Conservation (phyloP, 495 filamentous ascomycete genomes). For the Lasiosphaeris hirsuta region DNA sequence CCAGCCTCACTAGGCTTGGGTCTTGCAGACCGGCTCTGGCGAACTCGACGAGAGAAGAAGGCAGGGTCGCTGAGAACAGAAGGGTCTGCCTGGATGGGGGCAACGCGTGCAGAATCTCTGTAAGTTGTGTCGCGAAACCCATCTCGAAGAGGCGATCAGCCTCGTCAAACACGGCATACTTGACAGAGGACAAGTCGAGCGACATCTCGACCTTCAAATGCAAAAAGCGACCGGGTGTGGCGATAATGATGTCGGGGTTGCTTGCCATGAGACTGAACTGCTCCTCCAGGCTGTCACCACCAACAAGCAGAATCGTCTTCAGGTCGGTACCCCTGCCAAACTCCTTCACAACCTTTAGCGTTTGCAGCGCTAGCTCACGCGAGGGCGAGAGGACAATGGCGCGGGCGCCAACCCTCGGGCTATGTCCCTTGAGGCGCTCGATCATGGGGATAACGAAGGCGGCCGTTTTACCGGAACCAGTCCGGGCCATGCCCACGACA, state of each 20-base stretch:
- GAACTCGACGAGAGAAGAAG: slow-evolving; percentile 91
- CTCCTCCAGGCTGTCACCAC: slow-evolving; percentile 93
- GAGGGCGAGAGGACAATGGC: slow-evolving; percentile 87
- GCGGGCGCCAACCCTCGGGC: slow-evolving; percentile 74
- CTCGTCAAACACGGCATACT: slow-evolving; percentile 95
- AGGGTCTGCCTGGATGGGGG: slow-evolving; percentile 83
- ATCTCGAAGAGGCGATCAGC: slow-evolving; percentile 96
- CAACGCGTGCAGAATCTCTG: slow-evolving; percentile 87
- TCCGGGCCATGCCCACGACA: slow-evolving; percentile 96
- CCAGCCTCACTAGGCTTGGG: slow-evolving; percentile 78
- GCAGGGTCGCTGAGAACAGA: slow-evolving; percentile 91
- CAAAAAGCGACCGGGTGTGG: slow-evolving; percentile 90
- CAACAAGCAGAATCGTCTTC: slow-evolving; percentile 81
- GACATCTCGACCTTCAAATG: slow-evolving; percentile 96
- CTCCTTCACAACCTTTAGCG: slow-evolving; percentile 93
- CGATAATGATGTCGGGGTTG: slow-evolving; percentile 95
- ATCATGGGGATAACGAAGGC: slow-evolving; percentile 99
- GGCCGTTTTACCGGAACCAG: slow-evolving; percentile 94
- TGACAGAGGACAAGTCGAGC: slow-evolving; percentile 77
- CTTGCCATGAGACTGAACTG: slow-evolving; percentile 90
- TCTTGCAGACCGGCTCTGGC: slow-evolving; percentile 90
- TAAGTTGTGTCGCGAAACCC: slow-evolving; percentile 91
- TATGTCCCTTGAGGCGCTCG: slow-evolving; percentile 87
- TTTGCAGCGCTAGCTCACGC: slow-evolving; percentile 89
- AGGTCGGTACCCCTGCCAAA: slow-evolving; percentile 86